Conservation (phyloP, 176 grass and related monocot genomes). For the Eleusine indica region DNA sequence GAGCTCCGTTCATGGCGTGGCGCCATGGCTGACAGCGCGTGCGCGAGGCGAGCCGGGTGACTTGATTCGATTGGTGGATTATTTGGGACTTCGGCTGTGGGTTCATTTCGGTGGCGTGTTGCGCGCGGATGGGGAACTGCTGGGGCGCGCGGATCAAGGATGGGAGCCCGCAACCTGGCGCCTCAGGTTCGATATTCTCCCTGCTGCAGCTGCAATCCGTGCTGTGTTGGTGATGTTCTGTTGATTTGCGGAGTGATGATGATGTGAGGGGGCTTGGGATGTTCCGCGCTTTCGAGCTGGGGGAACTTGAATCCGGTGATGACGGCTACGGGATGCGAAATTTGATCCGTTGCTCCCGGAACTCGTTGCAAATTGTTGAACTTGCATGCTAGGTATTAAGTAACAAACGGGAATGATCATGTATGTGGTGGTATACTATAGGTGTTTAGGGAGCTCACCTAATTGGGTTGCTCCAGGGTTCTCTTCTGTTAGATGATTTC, state of each 20-base stretch:
- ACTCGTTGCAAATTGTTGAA: neutral
- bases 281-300: neutral
- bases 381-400: neutral
- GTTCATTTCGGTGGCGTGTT: slow-evolving; percentile 16
- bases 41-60: neutral
- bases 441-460: neutral
- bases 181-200: slow-evolving; percentile 54
- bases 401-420: neutral
- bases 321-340: neutral
- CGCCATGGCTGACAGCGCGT: neutral
- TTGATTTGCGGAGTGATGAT: neutral
- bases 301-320: neutral
- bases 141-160: slow-evolving; percentile 74
- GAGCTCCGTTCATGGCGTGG: neutral
- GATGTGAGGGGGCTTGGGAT: neutral
- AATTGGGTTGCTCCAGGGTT: neutral
- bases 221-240: neutral
- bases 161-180: slow-evolving; percentile 52
- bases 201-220: neutral
- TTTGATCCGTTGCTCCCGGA: neutral
- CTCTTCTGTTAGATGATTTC: slow-evolving; percentile 27
- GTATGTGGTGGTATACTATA: neutral
- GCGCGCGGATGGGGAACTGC: slow-evolving; percentile 73
- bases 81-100: neutral
- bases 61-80: slow-evolving; percentile 7